Base-by-base conservation (phyloP, 2,329 filamentous ascomycete genomes). In the Cryphonectria japonica region DNA sequence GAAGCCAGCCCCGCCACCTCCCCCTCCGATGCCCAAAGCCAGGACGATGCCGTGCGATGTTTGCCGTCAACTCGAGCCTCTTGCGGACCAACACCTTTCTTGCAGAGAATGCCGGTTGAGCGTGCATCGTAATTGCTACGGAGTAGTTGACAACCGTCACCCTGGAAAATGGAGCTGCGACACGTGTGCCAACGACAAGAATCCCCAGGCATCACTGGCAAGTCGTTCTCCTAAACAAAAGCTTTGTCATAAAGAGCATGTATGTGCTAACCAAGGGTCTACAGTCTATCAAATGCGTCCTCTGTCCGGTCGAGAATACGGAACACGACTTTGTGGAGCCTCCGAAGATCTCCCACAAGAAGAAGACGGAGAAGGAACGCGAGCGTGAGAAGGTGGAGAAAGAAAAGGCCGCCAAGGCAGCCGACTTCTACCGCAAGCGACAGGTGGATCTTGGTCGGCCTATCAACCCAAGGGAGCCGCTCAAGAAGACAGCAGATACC, bases 401-500 rank as follows among this genome's bases (percentile, higher is more conserved):
- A 73, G 95, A 98, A 78, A 89, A 94, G 78, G 91, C 94, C 8
- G 87, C 90, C 68, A 93, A 92, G 75, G 91, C 92, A 9, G 92
- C 91, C 66, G 92, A 95, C n/a, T 91, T 91, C 69, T 97, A 97
- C 80, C 89, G 89, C 57, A 92, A 92, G 78, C 91, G 89, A 77
- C 95, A 99, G 81, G 89, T 93, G 78, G 92, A 95, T 72, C 89
- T 92, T 76, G 94, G 94, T 75, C 92, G 95, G 64, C 95, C 96
- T 0, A 82, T 92, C 50, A 89, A 93, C 74, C 96, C 96, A 37
- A 89, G 96, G 64, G 96, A 98, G 79, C 92, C 96, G 3, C 84
- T 99, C 73, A 99, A 99, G 82, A 90, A 93, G 65, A 99, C 96
- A 0, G 93, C 92, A 4, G 94, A 97, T 79, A 98, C 98, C 82